A percentile compares a stretch with the other conserved stretches of the same genome.
Conservation (phyloP, 208 protist species). For the Crithidia sp. region DNA sequence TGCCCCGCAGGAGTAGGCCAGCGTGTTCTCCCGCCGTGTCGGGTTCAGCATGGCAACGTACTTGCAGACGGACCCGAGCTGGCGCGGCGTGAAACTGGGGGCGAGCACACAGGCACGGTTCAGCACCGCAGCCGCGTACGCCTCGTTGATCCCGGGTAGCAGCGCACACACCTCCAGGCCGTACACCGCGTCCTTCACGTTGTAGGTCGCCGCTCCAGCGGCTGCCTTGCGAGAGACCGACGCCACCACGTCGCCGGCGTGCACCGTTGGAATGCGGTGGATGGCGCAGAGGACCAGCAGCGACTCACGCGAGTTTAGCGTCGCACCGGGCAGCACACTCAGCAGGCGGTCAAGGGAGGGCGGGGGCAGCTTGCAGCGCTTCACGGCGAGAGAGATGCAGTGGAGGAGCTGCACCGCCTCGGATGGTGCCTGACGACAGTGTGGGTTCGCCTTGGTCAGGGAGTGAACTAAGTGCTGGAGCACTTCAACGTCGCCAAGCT, state of each 20-base stretch:
- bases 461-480: conserved; percentile 43
- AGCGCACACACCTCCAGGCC: conserved; percentile 68
- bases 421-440: conserved; percentile 11
- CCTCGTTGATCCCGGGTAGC: conserved; percentile 52
- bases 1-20: conserved; percentile 46
- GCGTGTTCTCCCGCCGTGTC: conserved; percentile 38
- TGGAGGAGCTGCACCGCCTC: conserved; percentile 53
- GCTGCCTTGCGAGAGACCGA: conserved; percentile 59
- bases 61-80: conserved; percentile 76
- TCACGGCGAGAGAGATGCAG: conserved; percentile 65
- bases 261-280: conserved; percentile 52
- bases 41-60: conserved; percentile 71
- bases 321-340: conserved; percentile 34
- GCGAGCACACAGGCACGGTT: conserved; percentile 46
- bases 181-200: conserved; percentile 67
- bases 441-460: conserved; percentile 38
- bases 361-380: conserved; percentile 68
- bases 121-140: conserved; percentile 60
- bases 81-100: conserved; percentile 39
- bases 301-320: conserved; percentile 50
- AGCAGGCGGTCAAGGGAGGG: conserved; percentile 61
- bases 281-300: conserved; percentile 73
- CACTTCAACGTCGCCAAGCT: conserved; percentile 56
- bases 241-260: conserved; percentile 44
- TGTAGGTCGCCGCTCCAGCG: conserved; percentile 54